Conservation (phyloP, 1,284 basidiomycete species). For the Ceratobasidium sp. region DNA sequence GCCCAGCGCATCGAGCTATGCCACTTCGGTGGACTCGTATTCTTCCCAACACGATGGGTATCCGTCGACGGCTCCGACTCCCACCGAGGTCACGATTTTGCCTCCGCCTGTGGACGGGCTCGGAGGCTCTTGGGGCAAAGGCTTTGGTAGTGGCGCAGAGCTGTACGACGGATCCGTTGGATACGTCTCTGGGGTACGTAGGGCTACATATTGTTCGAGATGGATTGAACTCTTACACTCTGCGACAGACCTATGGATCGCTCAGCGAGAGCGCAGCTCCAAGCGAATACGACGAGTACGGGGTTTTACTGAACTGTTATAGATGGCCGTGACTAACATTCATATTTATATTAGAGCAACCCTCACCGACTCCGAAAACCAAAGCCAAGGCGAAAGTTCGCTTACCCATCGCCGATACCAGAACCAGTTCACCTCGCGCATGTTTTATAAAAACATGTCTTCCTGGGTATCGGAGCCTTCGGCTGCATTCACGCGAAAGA, state of each 20-base stretch:
- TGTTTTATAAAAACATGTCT: conserved; percentile 2
- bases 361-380: conserved; percentile 23
- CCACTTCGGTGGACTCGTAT: conserved; percentile 5
- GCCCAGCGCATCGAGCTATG: not conserved
- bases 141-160: not conserved
- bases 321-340: not conserved
- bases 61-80: conserved; percentile 8
- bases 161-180: conserved; percentile 10
- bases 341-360: not conserved
- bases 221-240: not conserved
- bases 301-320: not conserved
- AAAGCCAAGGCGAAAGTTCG: not conserved
- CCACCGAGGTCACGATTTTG: conserved; percentile 26
- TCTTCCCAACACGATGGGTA: conserved; percentile 3
- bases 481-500: conserved; percentile 65
- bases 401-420: not conserved
- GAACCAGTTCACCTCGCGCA: not conserved
- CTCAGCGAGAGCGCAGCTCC: conserved; percentile 14
- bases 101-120: conserved; percentile 19
- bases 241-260: conserved; percentile 9
- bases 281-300: conserved; percentile 26
- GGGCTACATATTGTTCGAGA: not conserved
- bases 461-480: conserved; percentile 38
- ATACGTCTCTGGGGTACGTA: conserved; percentile 20
- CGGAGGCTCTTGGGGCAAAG: not conserved